These are phyloP conservation scores for Brassica hybrid DNA, from an alignment of 441 rosid species.

Conservation along the genomic window DNA sequence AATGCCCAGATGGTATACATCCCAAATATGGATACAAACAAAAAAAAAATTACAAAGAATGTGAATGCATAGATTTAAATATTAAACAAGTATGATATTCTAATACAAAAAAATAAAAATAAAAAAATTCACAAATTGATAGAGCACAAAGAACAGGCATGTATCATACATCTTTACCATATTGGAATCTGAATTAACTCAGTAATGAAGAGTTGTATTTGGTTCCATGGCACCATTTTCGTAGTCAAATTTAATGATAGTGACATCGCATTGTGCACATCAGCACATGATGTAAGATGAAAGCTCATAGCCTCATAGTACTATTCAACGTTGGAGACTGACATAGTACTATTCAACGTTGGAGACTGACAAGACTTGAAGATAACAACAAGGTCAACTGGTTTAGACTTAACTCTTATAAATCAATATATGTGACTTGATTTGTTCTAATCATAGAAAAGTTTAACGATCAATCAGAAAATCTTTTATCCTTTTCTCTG, in stretches of 20 bases:
- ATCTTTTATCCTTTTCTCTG: no score
- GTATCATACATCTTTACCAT: background rate
- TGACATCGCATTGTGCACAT: background rate
- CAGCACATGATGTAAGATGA: background rate
- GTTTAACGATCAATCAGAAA: no score
- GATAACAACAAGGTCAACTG: background rate
- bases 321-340: background rate
- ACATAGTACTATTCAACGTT: background rate
- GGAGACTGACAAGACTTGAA: background rate
- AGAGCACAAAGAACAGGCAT: background rate
- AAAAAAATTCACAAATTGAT: background rate
- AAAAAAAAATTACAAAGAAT: no score
- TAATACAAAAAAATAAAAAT: background rate
- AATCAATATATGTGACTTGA: background rate
- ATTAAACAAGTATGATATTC: background rate
- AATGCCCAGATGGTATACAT: no score
- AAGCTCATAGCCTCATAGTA: background rate
- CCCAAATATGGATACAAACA: no score
- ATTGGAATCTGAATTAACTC: slow-evolving; percentile 1
- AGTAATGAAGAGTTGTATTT: background rate
- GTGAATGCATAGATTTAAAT: background rate
- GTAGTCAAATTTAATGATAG: background rate
- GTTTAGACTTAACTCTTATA: background rate
- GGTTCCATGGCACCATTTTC: background rate
- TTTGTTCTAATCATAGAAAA: background rate